These are phyloP conservation scores for Neurospora terricola DNA, from an alignment of 495 filamentous ascomycete species.

Conservation along the genomic window DNA sequence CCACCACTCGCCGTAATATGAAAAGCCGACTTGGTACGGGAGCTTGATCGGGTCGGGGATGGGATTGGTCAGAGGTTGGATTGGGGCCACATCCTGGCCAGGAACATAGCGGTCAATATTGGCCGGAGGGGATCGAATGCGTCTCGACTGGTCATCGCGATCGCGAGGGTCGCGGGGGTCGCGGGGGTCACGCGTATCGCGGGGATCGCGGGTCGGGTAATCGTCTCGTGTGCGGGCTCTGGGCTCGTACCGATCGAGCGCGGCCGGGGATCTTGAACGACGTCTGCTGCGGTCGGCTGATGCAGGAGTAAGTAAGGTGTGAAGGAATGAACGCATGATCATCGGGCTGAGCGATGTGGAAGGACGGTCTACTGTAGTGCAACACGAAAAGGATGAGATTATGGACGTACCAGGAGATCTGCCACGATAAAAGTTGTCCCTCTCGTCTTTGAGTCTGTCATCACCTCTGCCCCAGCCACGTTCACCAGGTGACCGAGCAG, in stretches of 20 bases:
- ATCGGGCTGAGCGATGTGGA: not conserved
- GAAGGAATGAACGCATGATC: not conserved
- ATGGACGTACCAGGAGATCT: conserved; percentile 45
- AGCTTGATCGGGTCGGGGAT: conserved; percentile 73
- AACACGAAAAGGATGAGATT: conserved; percentile 5
- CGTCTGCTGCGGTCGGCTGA: conserved; percentile 36
- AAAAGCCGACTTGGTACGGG: conserved; percentile 92
- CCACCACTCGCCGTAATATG: conserved; percentile 97
- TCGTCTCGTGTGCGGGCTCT: conserved; percentile 59
- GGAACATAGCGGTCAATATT: conserved; percentile 96
- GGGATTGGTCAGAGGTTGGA: conserved; percentile 57
- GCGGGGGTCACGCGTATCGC: not conserved
- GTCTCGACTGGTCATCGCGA: conserved; percentile 41
- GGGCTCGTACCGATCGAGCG: conserved; percentile 66
- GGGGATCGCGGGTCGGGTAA: conserved; percentile 26
- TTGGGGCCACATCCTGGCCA: conserved; percentile 54
- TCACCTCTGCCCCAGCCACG: conserved; percentile 41
- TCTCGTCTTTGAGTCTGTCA: conserved; percentile 39
- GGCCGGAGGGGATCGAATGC: conserved; percentile 49
- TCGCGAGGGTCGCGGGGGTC: conserved; percentile 39
- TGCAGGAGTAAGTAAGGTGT: conserved; percentile 11
- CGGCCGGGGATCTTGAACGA: conserved; percentile 62
- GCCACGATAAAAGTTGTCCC: conserved; percentile 44
- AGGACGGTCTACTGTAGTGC: not conserved
- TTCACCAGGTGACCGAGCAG: conserved; percentile 41